phyloP scores from a whole-genome alignment of 1,139 yeast species.

The Diutina sp. region DNA sequence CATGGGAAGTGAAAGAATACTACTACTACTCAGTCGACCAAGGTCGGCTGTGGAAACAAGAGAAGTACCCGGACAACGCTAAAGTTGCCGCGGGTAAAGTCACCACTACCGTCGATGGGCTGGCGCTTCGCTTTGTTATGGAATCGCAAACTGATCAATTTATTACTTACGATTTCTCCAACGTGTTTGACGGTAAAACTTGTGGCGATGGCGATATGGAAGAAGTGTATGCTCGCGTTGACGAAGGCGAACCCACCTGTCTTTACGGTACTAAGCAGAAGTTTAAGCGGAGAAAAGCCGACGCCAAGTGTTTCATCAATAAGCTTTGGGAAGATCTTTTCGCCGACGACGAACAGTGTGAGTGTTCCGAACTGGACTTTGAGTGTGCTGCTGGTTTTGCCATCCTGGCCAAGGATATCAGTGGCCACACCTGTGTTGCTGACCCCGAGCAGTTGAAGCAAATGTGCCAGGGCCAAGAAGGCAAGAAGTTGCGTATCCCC shows the following conservation, averaged over 20 bases:
- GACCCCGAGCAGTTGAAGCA: conserved; percentile 19
- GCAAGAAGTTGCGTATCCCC: conserved; percentile 15
- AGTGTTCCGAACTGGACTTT: conserved; percentile 52
- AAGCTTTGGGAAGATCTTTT: conserved; percentile 47
- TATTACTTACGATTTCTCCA: conserved; percentile 48
- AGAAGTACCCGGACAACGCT: conserved; percentile 18
- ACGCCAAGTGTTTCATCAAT: conserved; percentile 57
- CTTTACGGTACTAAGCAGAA: conserved; percentile 62
- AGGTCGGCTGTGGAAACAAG: conserved; percentile 47
- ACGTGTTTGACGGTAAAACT: conserved; percentile 38
- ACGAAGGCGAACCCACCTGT: conserved; percentile 44
- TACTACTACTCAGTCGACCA: conserved; percentile 58
- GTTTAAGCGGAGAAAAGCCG: conserved; percentile 55
- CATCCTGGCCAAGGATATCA: conserved; percentile 15
- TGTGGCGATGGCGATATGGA: conserved; percentile 54
- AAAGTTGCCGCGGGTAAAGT: conserved; percentile 11
- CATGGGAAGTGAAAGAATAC: conserved; percentile 11
- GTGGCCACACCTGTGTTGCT: conserved; percentile 40
- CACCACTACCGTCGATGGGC: conserved; percentile 62
- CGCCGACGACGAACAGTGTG: conserved; percentile 46
- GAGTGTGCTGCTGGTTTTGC: conserved; percentile 61
- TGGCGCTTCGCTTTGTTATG: conserved; percentile 41
- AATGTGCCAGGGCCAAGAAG: conserved; percentile 13
- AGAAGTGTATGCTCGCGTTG: conserved; percentile 47
- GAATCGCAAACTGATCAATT: background rate